Evolutionary conservation across 305 asterid genomes (phyloP).

Genomic region (Solanum hybrid): DNA sequence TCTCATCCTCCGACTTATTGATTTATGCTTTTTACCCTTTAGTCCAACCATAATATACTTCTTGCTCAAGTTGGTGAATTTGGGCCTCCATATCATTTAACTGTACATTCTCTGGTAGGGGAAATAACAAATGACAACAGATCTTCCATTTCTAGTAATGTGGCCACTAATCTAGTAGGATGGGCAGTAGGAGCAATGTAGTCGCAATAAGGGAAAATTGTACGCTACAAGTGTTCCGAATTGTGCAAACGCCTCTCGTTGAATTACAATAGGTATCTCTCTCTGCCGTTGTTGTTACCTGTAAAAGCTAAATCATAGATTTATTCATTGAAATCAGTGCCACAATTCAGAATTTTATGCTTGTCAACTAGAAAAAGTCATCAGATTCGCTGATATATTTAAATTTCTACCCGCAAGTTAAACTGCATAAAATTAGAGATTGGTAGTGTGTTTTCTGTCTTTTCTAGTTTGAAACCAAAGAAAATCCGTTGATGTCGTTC

Average conservation of each 20-base stretch:
- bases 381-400: neutral
- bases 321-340: neutral
- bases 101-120: conserved; percentile 13
- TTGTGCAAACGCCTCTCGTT: neutral
- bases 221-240: neutral
- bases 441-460: neutral
- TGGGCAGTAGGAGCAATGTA: neutral
- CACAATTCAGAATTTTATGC: neutral
- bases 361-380: neutral
- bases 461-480: neutral
- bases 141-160: conserved; percentile 55
- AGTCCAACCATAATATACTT: conserved; percentile 50
- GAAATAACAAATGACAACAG: conserved; percentile 29
- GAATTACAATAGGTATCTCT: neutral
- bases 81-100: conserved; percentile 55
- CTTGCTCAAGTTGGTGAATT: conserved; percentile 85
- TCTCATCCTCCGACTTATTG: conserved; percentile 30
- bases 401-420: neutral
- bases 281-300: neutral
- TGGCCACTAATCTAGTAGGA: conserved; percentile 22
- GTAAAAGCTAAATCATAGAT: neutral
- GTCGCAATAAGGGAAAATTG: neutral
- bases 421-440: no score
- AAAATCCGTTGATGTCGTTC: neutral
- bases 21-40: conserved; percentile 57